phyloP scores from a whole-genome alignment of 805 yeast species.

The Yarrowia sp. region DNA sequence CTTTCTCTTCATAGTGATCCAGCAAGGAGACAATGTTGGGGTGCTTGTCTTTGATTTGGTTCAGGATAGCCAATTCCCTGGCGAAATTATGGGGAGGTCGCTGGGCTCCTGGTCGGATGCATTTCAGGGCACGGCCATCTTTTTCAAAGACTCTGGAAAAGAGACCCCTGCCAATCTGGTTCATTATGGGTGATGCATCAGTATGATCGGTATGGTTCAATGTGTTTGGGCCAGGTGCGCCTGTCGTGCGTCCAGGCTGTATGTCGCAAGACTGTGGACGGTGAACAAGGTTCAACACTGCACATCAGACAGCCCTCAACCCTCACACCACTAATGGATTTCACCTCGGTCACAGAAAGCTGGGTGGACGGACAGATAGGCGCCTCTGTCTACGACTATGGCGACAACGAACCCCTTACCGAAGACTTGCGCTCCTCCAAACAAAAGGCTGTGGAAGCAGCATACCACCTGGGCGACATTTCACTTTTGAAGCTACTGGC shows the following conservation, averaged over 20 bases:
- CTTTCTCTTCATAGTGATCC: conserved; percentile 32
- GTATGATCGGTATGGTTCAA: not conserved
- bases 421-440: conserved; percentile 41
- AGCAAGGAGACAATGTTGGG: conserved; percentile 34
- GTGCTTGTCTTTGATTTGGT: conserved; percentile 29
- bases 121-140: conserved; percentile 47
- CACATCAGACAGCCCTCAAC: not conserved
- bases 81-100: conserved; percentile 54
- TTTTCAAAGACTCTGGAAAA: conserved; percentile 45
- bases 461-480: conserved; percentile 39
- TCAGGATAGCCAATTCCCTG: conserved; percentile 47
- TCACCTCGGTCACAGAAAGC: conserved; percentile 21
- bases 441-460: conserved; percentile 43
- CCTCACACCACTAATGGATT: conserved; percentile 1
- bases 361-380: conserved; percentile 42
- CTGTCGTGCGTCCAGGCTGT: not conserved
- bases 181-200: conserved; percentile 10
- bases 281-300: not conserved
- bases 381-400: conserved; percentile 43
- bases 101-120: conserved; percentile 50
- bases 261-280: not conserved
- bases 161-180: conserved; percentile 45
- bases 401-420: conserved; percentile 44
- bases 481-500: conserved; percentile 38
- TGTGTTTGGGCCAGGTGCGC: not conserved